phyloP scores from a whole-genome alignment of 805 yeast species.

The Myxozyma kluyveri region DNA sequence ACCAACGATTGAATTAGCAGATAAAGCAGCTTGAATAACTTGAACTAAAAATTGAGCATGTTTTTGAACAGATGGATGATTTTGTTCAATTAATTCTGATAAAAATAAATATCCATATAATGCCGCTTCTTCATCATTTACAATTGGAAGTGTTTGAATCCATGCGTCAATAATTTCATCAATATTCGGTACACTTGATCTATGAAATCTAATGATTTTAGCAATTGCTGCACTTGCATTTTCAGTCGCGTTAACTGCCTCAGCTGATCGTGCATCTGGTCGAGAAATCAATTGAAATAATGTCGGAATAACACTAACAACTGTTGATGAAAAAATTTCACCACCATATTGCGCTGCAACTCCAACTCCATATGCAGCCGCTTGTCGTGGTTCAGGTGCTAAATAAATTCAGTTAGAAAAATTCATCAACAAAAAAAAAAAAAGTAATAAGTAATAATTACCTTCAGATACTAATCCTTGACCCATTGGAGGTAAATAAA shows the following conservation, averaged over 20 bases:
- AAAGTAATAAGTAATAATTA: neutral
- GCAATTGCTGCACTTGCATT: constrained; percentile 80
- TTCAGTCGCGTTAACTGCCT: constrained; percentile 82
- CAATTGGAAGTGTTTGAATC: constrained; percentile 77
- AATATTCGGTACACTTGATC: constrained; percentile 51
- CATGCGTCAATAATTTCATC: constrained; percentile 67
- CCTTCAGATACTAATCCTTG: constrained; percentile 32
- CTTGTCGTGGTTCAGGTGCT: constrained; percentile 82
- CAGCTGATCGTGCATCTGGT: constrained; percentile 84
- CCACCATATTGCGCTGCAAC: constrained; percentile 83
- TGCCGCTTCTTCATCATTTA: constrained; percentile 85
- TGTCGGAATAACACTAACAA: constrained; percentile 68
- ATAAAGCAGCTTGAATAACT: constrained; percentile 18
- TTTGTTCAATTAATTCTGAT: constrained; percentile 63
- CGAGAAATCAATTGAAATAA: constrained; percentile 68
- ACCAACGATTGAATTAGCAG: constrained; percentile 22
- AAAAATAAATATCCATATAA: constrained; percentile 76
- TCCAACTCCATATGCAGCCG: constrained; percentile 81
- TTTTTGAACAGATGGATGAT: constrained; percentile 55
- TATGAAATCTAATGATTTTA: constrained; percentile 57
- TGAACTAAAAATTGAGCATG: constrained; percentile 46
- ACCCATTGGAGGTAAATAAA: constrained; percentile 65
- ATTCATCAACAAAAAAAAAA: constrained; percentile 35
- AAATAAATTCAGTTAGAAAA: neutral
- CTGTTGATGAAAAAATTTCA: constrained; percentile 55